Evolutionary conservation across 306 rosid species (phyloP).

Genomic region (Castanospermum australe): DNA sequence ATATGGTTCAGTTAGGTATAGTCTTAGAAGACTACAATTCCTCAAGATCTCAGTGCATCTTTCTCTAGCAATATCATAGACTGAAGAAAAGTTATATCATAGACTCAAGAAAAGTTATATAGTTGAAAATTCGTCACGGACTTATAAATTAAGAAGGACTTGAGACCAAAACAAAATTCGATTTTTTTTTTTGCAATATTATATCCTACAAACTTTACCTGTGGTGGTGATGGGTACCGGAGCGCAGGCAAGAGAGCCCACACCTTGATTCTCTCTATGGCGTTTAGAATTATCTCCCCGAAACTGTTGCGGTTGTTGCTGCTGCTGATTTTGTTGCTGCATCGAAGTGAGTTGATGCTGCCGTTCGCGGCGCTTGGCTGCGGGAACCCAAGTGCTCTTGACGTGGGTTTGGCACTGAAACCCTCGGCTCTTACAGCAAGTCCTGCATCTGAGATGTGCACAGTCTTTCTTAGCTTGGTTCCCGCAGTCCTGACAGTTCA

Average conservation of each 20-base stretch:
- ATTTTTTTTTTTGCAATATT: neutral
- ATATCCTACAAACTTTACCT: conserved; percentile 46
- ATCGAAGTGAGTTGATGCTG: conserved; percentile 57
- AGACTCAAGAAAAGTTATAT: neutral
- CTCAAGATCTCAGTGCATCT: conserved; percentile 19
- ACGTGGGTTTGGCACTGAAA: conserved; percentile 80
- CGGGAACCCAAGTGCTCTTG: conserved; percentile 99
- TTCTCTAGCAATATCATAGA: neutral
- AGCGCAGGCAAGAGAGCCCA: conserved; percentile 45
- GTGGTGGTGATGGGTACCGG: conserved; percentile 53
- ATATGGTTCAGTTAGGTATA: conserved; percentile 35
- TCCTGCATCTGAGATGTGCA: conserved; percentile 58
- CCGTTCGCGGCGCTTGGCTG: conserved; percentile 86
- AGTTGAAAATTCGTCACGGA: neutral
- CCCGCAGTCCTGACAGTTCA: conserved; percentile 78
- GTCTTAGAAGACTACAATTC: neutral
- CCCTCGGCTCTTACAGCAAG: conserved; percentile 83
- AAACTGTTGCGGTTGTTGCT: conserved; percentile 10
- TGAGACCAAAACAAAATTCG: conserved; percentile 8
- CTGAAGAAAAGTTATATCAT: neutral
- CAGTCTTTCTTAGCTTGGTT: conserved; percentile 82
- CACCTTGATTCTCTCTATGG: conserved; percentile 43
- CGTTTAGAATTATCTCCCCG: conserved; percentile 48
- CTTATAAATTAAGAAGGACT: neutral
- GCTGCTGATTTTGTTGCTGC: conserved; percentile 41